Conservation (phyloP, 2,329 filamentous ascomycete species). For the Aureobasidium sp. region DNA sequence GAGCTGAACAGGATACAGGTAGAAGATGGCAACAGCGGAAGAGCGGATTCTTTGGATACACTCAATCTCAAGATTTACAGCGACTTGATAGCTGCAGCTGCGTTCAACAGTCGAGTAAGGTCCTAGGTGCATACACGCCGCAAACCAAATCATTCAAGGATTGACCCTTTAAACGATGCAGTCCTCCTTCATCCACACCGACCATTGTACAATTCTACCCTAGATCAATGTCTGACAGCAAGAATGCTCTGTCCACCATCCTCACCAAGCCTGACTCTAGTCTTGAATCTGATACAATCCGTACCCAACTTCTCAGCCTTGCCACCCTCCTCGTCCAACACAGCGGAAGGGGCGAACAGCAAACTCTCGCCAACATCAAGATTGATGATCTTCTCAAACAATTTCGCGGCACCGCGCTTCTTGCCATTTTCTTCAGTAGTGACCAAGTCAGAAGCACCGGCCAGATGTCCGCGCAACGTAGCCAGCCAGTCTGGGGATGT, state of each 20-base stretch:
- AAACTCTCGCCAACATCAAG: constrained; percentile 29
- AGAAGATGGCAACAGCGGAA: too few species aligned
- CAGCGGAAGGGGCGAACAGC: constrained; percentile 28
- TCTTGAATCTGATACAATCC: constrained; percentile 24
- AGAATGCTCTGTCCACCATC: constrained; percentile 26
- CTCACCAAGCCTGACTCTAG: constrained; percentile 23
- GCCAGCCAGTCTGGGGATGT: constrained; percentile 57
- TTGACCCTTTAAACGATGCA: too few species aligned
- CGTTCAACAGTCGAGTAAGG: too few species aligned
- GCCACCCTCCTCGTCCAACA: constrained; percentile 21
- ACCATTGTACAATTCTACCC: too few species aligned
- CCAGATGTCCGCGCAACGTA: constrained; percentile 42
- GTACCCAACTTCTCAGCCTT: constrained; percentile 22
- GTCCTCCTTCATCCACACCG: too few species aligned
- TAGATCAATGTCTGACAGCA: constrained; percentile 19
- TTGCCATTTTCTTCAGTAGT: background rate
- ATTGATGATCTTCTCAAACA: constrained; percentile 28
- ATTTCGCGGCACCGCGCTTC: constrained; percentile 13
- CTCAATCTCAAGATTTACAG: too few species aligned
- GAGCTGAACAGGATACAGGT: too few species aligned
- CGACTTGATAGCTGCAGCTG: too few species aligned
- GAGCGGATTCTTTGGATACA: too few species aligned
- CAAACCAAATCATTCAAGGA: too few species aligned
- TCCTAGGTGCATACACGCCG: too few species aligned
- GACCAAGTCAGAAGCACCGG: constrained; percentile 31